phyloP scores from a whole-genome alignment of 2,329 filamentous ascomycete genomes.

The Xylariaceae sp. region DNA sequence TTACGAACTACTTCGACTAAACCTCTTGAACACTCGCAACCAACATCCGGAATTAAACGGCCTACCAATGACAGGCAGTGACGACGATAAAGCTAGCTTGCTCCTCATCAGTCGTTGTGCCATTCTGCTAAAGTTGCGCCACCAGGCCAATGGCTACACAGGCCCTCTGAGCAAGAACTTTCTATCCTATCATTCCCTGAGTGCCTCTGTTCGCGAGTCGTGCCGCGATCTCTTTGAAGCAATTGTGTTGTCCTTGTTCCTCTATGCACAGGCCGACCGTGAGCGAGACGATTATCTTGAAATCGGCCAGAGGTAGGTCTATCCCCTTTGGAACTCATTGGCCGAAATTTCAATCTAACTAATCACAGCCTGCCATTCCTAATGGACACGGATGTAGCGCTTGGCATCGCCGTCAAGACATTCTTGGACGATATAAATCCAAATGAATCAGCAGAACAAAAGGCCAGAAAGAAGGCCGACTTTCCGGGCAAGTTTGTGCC shows the following conservation, averaged over 20 bases:
- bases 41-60: conserved; percentile 50
- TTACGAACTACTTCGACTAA: conserved; percentile 76
- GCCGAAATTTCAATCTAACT: conserved; percentile 14
- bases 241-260: conserved; percentile 70
- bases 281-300: conserved; percentile 60
- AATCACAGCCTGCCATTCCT: conserved; percentile 57
- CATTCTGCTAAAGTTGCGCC: conserved; percentile 73
- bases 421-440: conserved; percentile 68
- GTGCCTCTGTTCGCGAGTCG: conserved; percentile 70
- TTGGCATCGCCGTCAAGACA: conserved; percentile 75
- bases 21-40: conserved; percentile 67
- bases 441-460: conserved; percentile 46
- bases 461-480: conserved; percentile 40
- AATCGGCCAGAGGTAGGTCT: conserved; percentile 62
- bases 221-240: conserved; percentile 82
- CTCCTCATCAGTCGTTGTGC: conserved; percentile 82
- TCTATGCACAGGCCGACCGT: conserved; percentile 72
- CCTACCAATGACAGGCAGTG: conserved; percentile 50
- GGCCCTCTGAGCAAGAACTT: conserved; percentile 88
- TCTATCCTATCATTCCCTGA: conserved; percentile 77
- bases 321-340: background rate
- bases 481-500: conserved; percentile 54
- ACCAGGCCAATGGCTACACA: conserved; percentile 84
- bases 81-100: conserved; percentile 71
- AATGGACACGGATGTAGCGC: conserved; percentile 64